Evolutionary conservation across 352 stramenopile species (phyloP).

Genomic region (Phytophthora lateralis): DNA sequence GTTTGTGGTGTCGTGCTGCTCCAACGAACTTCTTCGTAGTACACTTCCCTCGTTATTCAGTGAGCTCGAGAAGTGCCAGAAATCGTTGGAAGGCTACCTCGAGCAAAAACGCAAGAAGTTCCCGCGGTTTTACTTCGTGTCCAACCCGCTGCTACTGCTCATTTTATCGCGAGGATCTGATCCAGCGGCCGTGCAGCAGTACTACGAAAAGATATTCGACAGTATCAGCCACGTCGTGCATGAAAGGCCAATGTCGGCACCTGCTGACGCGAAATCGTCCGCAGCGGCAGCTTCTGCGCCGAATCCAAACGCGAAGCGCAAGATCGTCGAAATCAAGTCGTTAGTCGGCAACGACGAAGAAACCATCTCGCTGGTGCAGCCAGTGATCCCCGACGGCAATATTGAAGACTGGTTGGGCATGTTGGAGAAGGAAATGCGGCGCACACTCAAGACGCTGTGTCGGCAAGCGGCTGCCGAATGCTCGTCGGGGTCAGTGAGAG

Average conservation of each 20-base stretch:
- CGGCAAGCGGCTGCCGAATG: conserved; percentile 65
- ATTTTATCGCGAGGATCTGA: conserved; percentile 90
- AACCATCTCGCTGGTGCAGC: conserved; percentile 58
- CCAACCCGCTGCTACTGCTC: conserved; percentile 89
- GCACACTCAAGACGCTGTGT: conserved; percentile 69
- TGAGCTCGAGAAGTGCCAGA: conserved; percentile 93
- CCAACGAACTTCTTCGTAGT: conserved; percentile 83
- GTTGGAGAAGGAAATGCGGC: conserved; percentile 75
- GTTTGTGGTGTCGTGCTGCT: conserved; percentile 79
- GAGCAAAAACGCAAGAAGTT: conserved; percentile 93
- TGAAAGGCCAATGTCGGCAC: conserved; percentile 34
- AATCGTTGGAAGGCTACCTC: conserved; percentile 90
- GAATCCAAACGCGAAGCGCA: conserved; percentile 46
- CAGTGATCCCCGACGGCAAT: conserved; percentile 72
- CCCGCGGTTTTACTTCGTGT: conserved; percentile 93
- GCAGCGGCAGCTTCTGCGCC: conserved; percentile 1
- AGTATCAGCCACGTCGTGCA: conserved; percentile 80
- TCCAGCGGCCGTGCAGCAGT: conserved; percentile 75
- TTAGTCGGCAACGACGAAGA: conserved; percentile 78
- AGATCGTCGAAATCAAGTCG: conserved; percentile 81
- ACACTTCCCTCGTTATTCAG: conserved; percentile 89
- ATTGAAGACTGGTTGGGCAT: conserved; percentile 85
- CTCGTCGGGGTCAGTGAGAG: conserved; percentile 46
- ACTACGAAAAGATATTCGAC: conserved; percentile 91
- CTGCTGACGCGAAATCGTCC: conserved; percentile 16